Conservation (phyloP, 1,284 basidiomycete genomes). For the Phellinidium pouzarii region DNA sequence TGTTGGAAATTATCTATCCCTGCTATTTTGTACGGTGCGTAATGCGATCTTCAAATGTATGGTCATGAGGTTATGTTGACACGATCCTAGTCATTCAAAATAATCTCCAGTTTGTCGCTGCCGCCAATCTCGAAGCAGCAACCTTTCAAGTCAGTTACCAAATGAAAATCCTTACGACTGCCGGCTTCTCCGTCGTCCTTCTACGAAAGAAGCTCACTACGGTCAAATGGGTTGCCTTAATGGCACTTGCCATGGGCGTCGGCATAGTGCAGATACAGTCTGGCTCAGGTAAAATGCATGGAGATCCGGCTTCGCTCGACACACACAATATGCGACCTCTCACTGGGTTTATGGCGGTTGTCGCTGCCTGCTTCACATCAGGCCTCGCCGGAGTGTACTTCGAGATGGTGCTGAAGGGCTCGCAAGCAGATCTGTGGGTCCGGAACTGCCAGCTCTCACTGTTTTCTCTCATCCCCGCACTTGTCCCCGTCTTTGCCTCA, state of each 20-base stretch:
- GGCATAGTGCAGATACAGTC: constrained; percentile 88
- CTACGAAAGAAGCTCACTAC: constrained; percentile 68
- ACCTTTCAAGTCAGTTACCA: constrained; percentile 92
- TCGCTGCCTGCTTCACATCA: constrained; percentile 70
- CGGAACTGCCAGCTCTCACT: constrained; percentile 75
- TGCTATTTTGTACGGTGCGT: constrained; percentile 73
- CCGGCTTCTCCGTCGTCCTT: constrained; percentile 83
- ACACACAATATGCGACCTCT: constrained; percentile 57
- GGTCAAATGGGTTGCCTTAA: constrained; percentile 79
- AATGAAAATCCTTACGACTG: constrained; percentile 95
- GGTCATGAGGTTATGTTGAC: background rate
- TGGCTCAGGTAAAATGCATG: background rate
- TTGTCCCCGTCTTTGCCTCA: constrained; percentile 60
- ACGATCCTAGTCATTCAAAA: constrained; percentile 73
- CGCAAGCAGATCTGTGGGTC: constrained; percentile 67
- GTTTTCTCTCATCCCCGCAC: constrained; percentile 71
- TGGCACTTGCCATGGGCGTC: constrained; percentile 83
- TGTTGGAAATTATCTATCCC: constrained; percentile 97
- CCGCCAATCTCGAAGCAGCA: constrained; percentile 84
- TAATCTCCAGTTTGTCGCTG: constrained; percentile 91
- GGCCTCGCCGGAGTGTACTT: constrained; percentile 82
- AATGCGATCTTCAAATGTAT: constrained; percentile 6
- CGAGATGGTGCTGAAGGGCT: constrained; percentile 74
- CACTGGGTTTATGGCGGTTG: constrained; percentile 60
- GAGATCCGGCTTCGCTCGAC: constrained; percentile 27